A percentile compares a stretch with the other conserved stretches of the same genome.
Evolutionary conservation across 331 rosid species (phyloP).

Genomic region (Prunus yedoensis): DNA sequence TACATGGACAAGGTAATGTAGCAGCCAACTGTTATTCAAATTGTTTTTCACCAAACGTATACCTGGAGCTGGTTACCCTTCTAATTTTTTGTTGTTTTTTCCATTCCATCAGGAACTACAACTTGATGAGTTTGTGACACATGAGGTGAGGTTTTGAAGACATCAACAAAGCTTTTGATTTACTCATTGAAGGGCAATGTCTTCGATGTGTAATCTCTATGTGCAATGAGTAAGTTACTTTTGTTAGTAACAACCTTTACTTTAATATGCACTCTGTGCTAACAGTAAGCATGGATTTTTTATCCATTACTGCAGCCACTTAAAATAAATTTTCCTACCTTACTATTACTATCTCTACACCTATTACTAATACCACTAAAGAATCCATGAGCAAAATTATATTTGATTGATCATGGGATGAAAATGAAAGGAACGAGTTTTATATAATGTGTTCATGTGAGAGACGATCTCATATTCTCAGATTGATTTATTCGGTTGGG

Average conservation of each 20-base stretch:
- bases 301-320: too few relatives aligned
- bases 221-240: constrained; percentile 33
- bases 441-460: too few relatives aligned
- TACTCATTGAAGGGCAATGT: constrained; percentile 53
- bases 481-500: too few relatives aligned
- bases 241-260: not conserved
- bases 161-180: constrained; percentile 77
- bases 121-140: constrained; percentile 73
- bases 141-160: constrained; percentile 63
- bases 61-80: too few relatives aligned
- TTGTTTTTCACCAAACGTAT: not conserved
- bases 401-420: too few relatives aligned
- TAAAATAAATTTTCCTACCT: too few relatives aligned
- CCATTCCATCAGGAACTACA: constrained; percentile 41
- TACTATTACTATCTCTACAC: too few relatives aligned
- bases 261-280: not conserved
- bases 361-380: too few relatives aligned
- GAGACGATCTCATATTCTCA: too few relatives aligned
- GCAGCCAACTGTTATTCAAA: not conserved
- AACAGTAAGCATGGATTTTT: not conserved
- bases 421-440: too few relatives aligned
- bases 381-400: too few relatives aligned
- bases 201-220: constrained; percentile 78
- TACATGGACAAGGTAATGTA: constrained; percentile 66
- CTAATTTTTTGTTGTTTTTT: not conserved